Conservation (phyloP, 2,329 filamentous ascomycete species). For the Fusarium kyushuense region DNA sequence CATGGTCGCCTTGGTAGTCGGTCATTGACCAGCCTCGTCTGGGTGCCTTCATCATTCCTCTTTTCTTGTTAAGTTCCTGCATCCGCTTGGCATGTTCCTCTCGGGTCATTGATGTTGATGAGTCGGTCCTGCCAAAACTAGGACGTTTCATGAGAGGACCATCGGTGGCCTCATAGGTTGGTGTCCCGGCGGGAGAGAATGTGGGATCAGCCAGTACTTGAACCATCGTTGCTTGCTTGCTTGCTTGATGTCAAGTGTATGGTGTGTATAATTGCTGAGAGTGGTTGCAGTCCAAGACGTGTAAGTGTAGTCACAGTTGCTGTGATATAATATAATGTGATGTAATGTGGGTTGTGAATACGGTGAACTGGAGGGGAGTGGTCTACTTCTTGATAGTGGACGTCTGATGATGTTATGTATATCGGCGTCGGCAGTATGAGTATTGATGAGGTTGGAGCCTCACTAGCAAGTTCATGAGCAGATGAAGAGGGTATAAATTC, state of each 20-base stretch:
- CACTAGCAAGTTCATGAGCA: conserved; percentile 48
- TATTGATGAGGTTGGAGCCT: conserved; percentile 37
- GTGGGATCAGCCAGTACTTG: conserved; percentile 50
- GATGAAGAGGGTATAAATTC: conserved; percentile 35
- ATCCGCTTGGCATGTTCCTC: conserved; percentile 58
- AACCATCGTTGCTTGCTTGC: conserved; percentile 47
- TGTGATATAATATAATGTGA: conserved; percentile 12
- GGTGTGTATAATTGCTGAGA: conserved; percentile 11
- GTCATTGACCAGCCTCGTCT: conserved; percentile 62
- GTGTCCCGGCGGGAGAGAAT: conserved; percentile 45
- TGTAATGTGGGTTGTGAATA: conserved; percentile 16
- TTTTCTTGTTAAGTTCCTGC: conserved; percentile 55
- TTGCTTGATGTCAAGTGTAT: not conserved
- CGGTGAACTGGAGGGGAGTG: conserved; percentile 18
- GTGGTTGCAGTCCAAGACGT: conserved; percentile 4
- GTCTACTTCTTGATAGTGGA: conserved; percentile 14
- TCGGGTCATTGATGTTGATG: conserved; percentile 49
- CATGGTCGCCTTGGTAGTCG: conserved; percentile 56
- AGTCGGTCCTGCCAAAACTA: conserved; percentile 42
- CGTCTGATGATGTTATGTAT: conserved; percentile 34
- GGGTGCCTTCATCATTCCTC: conserved; percentile 55
- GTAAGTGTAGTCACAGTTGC: conserved; percentile 9
- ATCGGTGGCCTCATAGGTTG: conserved; percentile 43
- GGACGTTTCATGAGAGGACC: conserved; percentile 40
- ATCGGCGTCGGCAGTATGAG: conserved; percentile 32